phyloP scores from a whole-genome alignment of 768 basidiomycete species.

The Lyophyllum shimeji region DNA sequence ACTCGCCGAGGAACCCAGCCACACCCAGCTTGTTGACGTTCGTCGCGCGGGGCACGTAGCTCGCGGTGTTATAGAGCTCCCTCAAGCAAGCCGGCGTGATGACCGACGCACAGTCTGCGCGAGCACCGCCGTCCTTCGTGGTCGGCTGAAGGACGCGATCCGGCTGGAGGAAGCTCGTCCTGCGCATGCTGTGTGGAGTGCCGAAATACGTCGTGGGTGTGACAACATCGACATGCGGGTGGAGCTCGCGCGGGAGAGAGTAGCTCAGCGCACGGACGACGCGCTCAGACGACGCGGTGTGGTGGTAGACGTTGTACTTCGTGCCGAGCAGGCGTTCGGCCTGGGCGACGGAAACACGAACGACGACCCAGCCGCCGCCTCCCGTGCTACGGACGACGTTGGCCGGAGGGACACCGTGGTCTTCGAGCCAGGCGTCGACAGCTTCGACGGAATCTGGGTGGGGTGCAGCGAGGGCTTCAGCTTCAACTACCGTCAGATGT shows the following conservation, averaged over 20 bases:
- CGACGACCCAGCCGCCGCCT: conserved; percentile 56
- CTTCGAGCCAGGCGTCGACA: conserved; percentile 54
- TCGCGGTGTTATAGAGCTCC: conserved; percentile 49
- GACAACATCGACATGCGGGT: conserved; percentile 55
- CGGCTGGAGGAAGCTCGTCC: conserved; percentile 55
- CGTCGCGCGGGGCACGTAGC: conserved; percentile 43
- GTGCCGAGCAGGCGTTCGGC: conserved; percentile 62
- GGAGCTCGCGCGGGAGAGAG: conserved; percentile 53
- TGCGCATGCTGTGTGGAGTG: conserved; percentile 49
- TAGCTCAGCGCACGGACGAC: conserved; percentile 60
- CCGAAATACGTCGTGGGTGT: conserved; percentile 69
- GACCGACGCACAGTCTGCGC: conserved; percentile 39
- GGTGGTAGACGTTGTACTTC: conserved; percentile 58
- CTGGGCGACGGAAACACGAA: conserved; percentile 51
- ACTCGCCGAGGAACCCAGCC: conserved; percentile 56
- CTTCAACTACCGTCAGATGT: conserved; percentile 59
- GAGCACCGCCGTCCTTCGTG: conserved; percentile 39
- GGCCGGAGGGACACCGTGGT: conserved; percentile 42
- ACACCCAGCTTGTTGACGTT: conserved; percentile 55
- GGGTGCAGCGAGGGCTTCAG: conserved; percentile 53
- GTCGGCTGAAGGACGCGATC: conserved; percentile 28
- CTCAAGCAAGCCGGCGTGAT: conserved; percentile 62
- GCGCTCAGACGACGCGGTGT: conserved; percentile 44
- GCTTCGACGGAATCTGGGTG: conserved; percentile 48
- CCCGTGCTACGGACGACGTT: conserved; percentile 36